Conservation (phyloP, 345 rosid genomes). For the Salix dunnii region DNA sequence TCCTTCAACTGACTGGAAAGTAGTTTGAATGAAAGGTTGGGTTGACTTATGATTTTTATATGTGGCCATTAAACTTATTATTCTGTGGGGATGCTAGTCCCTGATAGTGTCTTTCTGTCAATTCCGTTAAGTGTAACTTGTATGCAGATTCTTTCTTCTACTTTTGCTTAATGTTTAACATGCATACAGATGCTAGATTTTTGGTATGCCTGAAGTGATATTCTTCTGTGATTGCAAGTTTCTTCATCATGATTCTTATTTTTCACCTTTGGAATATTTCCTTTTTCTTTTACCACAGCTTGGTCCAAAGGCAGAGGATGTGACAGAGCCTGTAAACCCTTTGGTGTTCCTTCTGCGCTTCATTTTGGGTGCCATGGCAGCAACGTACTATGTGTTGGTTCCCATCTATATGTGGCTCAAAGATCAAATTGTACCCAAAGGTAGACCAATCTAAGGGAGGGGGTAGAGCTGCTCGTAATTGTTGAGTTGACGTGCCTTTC, state of each 20-base stretch:
- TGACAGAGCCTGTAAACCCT: constrained; percentile 64
- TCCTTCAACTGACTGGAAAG: not conserved
- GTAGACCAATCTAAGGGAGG: constrained; percentile 52
- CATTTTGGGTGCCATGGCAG: constrained; percentile 70
- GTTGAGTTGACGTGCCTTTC: not conserved
- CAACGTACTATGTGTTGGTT: constrained; percentile 70
- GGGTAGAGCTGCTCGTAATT: not conserved
- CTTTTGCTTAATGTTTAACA: not conserved
- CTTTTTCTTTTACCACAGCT: constrained; percentile 46
- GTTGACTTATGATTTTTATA: not conserved
- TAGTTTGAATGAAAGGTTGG: not conserved
- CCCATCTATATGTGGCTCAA: constrained; percentile 99
- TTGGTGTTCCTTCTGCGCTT: constrained; percentile 61
- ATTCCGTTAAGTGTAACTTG: no score
- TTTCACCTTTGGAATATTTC: not conserved
- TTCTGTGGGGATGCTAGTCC: no score
- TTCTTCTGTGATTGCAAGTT: not conserved
- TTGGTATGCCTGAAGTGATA: not conserved
- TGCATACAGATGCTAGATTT: not conserved
- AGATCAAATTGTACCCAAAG: constrained; percentile 81
- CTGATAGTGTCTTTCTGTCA: no score
- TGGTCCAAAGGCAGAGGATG: constrained; percentile 89
- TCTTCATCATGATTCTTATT: not conserved
- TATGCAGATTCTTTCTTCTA: not conserved
- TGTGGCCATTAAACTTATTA: not conserved